These are phyloP conservation scores for Cryptosporidium ryanae DNA, from an alignment of 169 alveolate genomes.

Conservation along the genomic window DNA sequence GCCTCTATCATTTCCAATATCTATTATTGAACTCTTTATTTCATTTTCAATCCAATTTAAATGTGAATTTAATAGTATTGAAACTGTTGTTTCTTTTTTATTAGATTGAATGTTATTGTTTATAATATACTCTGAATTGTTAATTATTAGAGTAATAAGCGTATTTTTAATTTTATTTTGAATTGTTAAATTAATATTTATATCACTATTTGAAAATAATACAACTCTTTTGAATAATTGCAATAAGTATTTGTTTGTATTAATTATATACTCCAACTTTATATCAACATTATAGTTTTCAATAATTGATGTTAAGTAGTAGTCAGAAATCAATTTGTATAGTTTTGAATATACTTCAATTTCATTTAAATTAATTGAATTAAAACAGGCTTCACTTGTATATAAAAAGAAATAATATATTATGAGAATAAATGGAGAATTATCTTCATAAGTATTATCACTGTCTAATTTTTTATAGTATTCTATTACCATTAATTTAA, in stretches of 20 bases:
- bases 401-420: constrained; percentile 1
- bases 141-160: background rate
- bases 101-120: background rate
- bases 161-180: background rate
- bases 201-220: background rate
- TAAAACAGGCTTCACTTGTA: no score
- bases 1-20: background rate
- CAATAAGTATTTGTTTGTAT: background rate
- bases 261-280: background rate
- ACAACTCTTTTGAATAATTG: background rate
- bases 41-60: constrained; percentile 46
- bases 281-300: background rate
- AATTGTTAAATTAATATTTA: background rate
- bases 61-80: constrained; percentile 5
- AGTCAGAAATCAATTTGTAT: background rate
- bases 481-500: background rate
- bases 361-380: no score
- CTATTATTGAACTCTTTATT: background rate
- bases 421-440: background rate
- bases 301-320: background rate
- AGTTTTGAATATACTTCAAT: background rate
- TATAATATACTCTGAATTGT: constrained; percentile 5
- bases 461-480: background rate
- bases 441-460: background rate
- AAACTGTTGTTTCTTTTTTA: no score